Base-by-base conservation (phyloP, 441 rosid genomes). In the Dalechampia spathulata region DNA sequence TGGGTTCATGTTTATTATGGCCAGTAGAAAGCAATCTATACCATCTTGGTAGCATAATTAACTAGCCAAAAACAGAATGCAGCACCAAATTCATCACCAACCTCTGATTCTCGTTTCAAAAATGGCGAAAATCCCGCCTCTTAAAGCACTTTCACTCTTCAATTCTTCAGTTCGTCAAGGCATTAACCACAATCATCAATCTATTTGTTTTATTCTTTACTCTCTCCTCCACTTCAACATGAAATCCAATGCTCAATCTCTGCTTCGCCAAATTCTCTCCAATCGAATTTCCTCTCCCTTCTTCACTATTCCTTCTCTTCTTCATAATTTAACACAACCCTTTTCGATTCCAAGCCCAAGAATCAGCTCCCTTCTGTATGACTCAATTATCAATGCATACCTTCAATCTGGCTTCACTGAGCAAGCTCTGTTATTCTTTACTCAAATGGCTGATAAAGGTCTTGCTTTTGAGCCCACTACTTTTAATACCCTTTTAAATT, bases 61-160 rank as follows among this genome's bases (percentile, higher is more conserved):
- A 36, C 2, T 1, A 40, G 20, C 4, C 34, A 30, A 30, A 8
- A 30, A 15, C 2, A 55, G 15, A 36, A 19, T 30, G 16, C 28
- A 22, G 7, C 36, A 46, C 17, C 36, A 4, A 9, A n/a, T n/a
- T n/a, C n/a, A n/a, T n/a, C 72, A 28, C 14, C 77, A 71, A 68
- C 56, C 75, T 8, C 67, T 73, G 8, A 0, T 40, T 21, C 49
- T 75, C 14, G 46, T 78, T n/a, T 59, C 78, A n/a, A 75, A 67
- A 48, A 46, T 89, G 75, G 69, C 63, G 69, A 83, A 86, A 62
- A 46, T 43, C 61, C 92, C 78, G 30, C 88, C 92, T 3, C 42
- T 69, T 0, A 69, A 66, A 47, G 78, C 80, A 11, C 72, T 63
- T 50, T 69, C 72, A 8, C 55, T 85, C 57, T 74, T 80, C 63